A percentile compares a stretch with the other conserved stretches of the same genome.
These are phyloP conservation scores for Trypanosomatidae sp. DNA, from an alignment of 208 protist genomes.

Conservation along the genomic window DNA sequence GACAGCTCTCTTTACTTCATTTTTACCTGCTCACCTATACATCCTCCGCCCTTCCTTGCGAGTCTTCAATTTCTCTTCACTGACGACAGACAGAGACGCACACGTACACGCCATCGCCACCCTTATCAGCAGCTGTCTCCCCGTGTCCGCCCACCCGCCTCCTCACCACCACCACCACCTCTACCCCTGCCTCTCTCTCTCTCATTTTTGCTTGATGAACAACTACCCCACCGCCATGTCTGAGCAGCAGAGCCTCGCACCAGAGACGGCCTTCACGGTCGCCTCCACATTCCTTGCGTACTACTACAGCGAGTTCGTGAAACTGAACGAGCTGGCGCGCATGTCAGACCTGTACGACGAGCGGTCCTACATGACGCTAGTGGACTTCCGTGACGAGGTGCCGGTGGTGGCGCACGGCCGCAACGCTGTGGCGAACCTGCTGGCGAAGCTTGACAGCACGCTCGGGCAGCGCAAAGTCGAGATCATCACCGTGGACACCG, in stretches of 20 bases:
- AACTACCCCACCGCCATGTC: conserved; percentile 10
- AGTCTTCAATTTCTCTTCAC: neutral
- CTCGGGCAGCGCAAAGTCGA: conserved; percentile 78
- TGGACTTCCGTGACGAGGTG: conserved; percentile 53
- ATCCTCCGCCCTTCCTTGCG: neutral
- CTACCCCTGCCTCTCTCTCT: conserved; percentile 12
- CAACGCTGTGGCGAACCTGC: conserved; percentile 45
- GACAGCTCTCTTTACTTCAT: conserved; percentile 1
- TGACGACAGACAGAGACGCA: neutral
- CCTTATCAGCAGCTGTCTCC: neutral
- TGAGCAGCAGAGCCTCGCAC: conserved; percentile 28
- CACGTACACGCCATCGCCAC: neutral
- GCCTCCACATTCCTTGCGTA: conserved; percentile 69
- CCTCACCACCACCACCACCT: neutral
- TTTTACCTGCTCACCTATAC: neutral
- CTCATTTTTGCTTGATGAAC: neutral
- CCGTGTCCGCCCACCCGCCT: neutral
- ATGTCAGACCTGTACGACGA: conserved; percentile 76
- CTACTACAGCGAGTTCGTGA: conserved; percentile 86
- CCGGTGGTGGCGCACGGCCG: conserved; percentile 51
- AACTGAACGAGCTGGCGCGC: conserved; percentile 34
- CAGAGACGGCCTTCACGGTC: conserved; percentile 49
- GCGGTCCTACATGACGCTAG: conserved; percentile 52
- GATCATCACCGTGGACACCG: conserved; percentile 73
- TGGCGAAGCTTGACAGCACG: conserved; percentile 46